Base-by-base conservation (phyloP, 169 alveolate genomes). In the Cryptosporidium baileyi region DNA sequence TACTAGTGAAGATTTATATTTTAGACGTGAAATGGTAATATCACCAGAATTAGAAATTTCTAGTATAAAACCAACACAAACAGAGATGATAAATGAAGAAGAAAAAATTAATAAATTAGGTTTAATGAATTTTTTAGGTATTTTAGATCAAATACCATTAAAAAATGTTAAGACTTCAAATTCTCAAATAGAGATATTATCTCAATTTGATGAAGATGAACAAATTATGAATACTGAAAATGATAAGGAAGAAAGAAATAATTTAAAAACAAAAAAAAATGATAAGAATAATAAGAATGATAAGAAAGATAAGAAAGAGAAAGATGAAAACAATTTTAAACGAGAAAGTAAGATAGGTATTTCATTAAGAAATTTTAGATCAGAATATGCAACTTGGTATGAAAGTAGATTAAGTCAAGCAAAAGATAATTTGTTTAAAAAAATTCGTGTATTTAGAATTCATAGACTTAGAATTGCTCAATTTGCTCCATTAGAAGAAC, bases 391-490 rank as follows among this genome's bases (percentile, higher is more conserved):
- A 1, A 54, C 43, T 0, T 74, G 85, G 85, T 74, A 54, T 15
- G 85, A 74, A 26, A 34, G 74, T 13, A 74, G 67, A 36, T 28
- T 54, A 36, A 41, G 54, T 19, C 34, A 34, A 22, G 85, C 85
- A 32, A 74, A 59, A 36, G 26, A 32, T 13, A 32, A 74, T 45
- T 38, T 74, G 13, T 74, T 74, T 32, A 60, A 52, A 54, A 74
- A 74, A 32, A 19, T 74, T 22, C 47, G 85, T 11, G 65, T 57
- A 3, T 74, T 74, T 26, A 51, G 85, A 54, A 41, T 74, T 38
- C 85, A 74, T 40, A 60, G 85, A 11, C 41, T 74, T 22, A 74
- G 85, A 51, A 54, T 51, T 51, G 85, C 67, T 13, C 85, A 74
- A 32, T 74, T 74, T 41, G 67, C 74, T 1, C 85, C 85, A 6